These are phyloP conservation scores for Nitzschia inconspicua DNA, from an alignment of 108 stramenopile genomes.

Conservation along the genomic window DNA sequence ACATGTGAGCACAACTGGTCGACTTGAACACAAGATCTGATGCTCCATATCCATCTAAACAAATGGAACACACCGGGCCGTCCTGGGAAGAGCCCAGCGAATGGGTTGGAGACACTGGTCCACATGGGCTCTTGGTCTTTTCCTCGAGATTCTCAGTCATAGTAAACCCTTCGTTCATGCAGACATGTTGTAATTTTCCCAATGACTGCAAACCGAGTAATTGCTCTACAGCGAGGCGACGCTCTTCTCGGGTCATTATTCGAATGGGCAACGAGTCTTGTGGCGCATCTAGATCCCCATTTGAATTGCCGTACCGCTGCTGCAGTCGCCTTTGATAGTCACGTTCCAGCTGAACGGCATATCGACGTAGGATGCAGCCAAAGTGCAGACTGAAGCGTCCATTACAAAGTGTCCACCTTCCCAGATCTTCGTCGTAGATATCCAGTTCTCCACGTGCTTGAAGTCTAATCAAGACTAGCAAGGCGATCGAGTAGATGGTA, in stretches of 20 bases:
- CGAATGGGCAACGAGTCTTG: constrained; percentile 1
- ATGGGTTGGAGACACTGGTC: not conserved
- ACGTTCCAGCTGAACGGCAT: constrained; percentile 22
- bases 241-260: constrained; percentile 38
- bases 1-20: constrained; percentile 18
- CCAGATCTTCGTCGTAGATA: constrained; percentile 41
- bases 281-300: not conserved
- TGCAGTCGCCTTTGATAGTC: constrained; percentile 15
- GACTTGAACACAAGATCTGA: constrained; percentile 13
- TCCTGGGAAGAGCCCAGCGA: constrained; percentile 3
- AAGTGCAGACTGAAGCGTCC: constrained; percentile 17
- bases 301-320: not conserved
- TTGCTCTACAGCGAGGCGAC: constrained; percentile 32
- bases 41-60: constrained; percentile 14
- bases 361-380: constrained; percentile 31
- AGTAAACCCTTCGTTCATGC: no score
- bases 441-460: constrained; percentile 30
- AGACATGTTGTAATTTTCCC: no score
- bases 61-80: constrained; percentile 23
- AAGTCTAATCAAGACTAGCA: constrained; percentile 28
- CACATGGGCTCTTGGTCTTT: not conserved
- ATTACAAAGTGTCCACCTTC: constrained; percentile 15
- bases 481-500: constrained; percentile 26
- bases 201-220: constrained; percentile 12
- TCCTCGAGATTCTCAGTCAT: no score